Evolutionary conservation across 2,329 filamentous ascomycete genomes (phyloP).

Genomic region (Pestalotiopsis sp.): DNA sequence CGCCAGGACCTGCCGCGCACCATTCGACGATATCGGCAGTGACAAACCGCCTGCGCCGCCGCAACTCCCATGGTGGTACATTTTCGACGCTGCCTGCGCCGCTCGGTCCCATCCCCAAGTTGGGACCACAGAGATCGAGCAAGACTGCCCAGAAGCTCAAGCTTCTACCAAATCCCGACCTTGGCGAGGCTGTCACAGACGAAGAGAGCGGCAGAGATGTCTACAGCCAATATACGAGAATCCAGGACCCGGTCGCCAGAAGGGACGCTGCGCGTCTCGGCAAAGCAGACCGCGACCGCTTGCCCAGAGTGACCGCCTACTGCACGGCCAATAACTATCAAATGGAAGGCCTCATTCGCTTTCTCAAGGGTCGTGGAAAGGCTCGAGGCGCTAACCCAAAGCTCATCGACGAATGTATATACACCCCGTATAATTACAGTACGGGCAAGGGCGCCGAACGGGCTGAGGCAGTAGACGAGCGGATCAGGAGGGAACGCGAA

Average conservation of each 20-base stretch:
- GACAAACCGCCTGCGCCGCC: constrained; percentile 84
- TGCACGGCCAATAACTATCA: constrained; percentile 93
- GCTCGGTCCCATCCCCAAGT: constrained; percentile 59
- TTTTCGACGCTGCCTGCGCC: constrained; percentile 44
- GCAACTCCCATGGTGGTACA: constrained; percentile 78
- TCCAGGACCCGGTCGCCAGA: constrained; percentile 93
- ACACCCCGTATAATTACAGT: constrained; percentile 87
- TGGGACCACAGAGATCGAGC: constrained; percentile 91
- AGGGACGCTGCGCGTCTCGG: constrained; percentile 90
- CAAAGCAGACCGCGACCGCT: constrained; percentile 84
- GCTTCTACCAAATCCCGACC: constrained; percentile 87
- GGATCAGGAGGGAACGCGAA: constrained; percentile 29
- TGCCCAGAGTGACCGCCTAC: constrained; percentile 94
- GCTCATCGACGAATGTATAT: constrained; percentile 96
- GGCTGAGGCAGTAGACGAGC: constrained; percentile 38
- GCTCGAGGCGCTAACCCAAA: constrained; percentile 83
- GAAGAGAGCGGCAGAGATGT: constrained; percentile 95
- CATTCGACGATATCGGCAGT: constrained; percentile 66
- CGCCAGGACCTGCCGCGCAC: constrained; percentile 20
- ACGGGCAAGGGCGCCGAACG: constrained; percentile 38
- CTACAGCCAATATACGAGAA: constrained; percentile 95
- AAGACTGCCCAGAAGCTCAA: constrained; percentile 97
- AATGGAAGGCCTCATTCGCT: constrained; percentile 86
- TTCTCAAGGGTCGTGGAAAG: constrained; percentile 82
- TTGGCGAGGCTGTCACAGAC: constrained; percentile 74